Conservation (phyloP, 2,329 filamentous ascomycete genomes). For the Fusarium begoniae region DNA sequence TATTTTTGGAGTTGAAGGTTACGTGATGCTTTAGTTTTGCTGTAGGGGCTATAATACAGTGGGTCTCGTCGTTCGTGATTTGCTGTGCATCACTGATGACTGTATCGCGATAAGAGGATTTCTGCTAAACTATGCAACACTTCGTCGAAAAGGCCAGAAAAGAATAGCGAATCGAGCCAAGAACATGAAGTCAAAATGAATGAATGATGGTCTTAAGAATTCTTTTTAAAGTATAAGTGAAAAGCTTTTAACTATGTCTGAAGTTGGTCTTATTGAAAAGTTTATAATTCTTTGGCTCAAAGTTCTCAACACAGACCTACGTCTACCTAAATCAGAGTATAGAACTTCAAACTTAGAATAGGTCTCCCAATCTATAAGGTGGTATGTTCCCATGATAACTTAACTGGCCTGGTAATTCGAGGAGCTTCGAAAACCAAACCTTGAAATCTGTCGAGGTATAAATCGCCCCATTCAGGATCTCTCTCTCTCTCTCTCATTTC, state of each 20-base stretch:
- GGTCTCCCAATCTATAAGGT: not conserved
- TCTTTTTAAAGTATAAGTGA: rapidly evolving
- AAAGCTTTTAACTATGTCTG: rapidly evolving
- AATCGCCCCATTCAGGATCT: too few relatives aligned
- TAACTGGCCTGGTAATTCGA: not conserved
- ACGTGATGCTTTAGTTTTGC: not conserved
- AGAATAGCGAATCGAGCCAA: not conserved
- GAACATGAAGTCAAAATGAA: rapidly evolving
- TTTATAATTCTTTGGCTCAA: too few relatives aligned
- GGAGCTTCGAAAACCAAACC: too few relatives aligned
- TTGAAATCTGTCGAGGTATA: not conserved
- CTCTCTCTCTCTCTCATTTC: not conserved
- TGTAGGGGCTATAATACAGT: not conserved
- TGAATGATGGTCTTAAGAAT: rapidly evolving
- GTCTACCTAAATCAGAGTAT: too few relatives aligned
- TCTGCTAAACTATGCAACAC: not conserved
- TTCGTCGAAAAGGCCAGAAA: too few relatives aligned
- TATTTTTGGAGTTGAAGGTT: not conserved
- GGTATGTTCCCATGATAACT: rapidly evolving
- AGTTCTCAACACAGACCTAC: too few relatives aligned
- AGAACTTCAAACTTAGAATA: not conserved
- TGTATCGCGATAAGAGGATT: not conserved
- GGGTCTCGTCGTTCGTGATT: not conserved
- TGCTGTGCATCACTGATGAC: not conserved
- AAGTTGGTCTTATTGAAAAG: too few relatives aligned